Conservation (phyloP, 2,329 filamentous ascomycete species). For the Leptographium procerum region DNA sequence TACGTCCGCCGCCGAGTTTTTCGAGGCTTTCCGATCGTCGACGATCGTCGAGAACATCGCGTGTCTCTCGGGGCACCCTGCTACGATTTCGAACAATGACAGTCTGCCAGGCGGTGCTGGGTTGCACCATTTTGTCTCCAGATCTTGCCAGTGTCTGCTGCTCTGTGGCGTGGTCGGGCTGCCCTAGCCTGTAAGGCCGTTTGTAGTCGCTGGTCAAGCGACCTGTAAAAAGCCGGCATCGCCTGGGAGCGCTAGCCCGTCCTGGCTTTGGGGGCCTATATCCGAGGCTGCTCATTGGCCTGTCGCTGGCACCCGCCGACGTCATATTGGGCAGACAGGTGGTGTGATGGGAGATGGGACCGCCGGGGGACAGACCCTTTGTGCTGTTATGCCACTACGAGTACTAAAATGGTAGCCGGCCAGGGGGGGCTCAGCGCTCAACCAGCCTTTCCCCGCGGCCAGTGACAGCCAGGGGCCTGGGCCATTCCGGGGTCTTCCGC, state of each 20-base stretch:
- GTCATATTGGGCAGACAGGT: not conserved
- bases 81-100: not conserved
- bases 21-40: not conserved
- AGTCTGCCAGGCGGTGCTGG: not conserved
- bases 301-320: not conserved
- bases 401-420: too few species aligned
- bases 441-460: not conserved
- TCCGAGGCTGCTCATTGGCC: not conserved
- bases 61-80: not conserved
- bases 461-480: not conserved
- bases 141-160: not conserved
- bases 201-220: not conserved
- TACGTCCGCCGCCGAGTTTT: not conserved
- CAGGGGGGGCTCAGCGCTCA: not conserved
- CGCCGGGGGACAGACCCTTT: not conserved
- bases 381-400: too few species aligned
- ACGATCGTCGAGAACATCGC: not conserved
- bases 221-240: not conserved
- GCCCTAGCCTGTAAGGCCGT: not conserved
- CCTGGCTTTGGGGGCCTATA: not conserved
- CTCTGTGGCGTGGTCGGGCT: constrained; percentile 17
- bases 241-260: not conserved
- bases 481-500: not conserved
- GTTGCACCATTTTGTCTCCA: not conserved
- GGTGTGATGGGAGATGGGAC: not conserved